Conservation (phyloP, 1,284 basidiomycete species). For the Athelia sp. region DNA sequence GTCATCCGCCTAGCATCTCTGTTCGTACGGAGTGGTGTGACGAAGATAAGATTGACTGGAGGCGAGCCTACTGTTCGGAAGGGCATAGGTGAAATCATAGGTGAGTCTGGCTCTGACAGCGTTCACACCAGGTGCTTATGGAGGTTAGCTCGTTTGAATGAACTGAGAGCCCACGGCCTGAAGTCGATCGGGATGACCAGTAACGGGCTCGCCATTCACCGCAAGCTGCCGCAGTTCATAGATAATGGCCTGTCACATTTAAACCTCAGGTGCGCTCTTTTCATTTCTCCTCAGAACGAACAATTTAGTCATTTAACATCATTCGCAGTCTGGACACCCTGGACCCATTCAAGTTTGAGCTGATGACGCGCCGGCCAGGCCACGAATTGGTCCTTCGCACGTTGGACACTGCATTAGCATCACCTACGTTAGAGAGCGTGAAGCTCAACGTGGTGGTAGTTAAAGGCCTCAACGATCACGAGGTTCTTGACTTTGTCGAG, state of each 20-base stretch:
- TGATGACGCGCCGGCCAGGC: slow-evolving; percentile 75
- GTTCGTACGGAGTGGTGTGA: slow-evolving; percentile 81
- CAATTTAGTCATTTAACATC: slow-evolving; percentile 7
- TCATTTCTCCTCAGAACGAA: slow-evolving; percentile 1
- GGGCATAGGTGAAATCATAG: slow-evolving; percentile 70
- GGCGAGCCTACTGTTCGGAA: slow-evolving; percentile 86
- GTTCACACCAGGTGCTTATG: background rate
- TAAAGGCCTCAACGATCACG: slow-evolving; percentile 74
- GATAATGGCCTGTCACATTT: slow-evolving; percentile 76
- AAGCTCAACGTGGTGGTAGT: slow-evolving; percentile 86
- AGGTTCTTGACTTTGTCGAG: slow-evolving; percentile 75
- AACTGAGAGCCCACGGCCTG: slow-evolving; percentile 56
- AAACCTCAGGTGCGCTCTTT: slow-evolving; percentile 60
- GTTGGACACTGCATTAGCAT: slow-evolving; percentile 58
- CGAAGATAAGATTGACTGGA: slow-evolving; percentile 83
- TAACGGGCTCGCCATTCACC: slow-evolving; percentile 75
- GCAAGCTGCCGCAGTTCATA: slow-evolving; percentile 65
- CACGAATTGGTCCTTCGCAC: slow-evolving; percentile 72
- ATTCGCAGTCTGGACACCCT: slow-evolving; percentile 72
- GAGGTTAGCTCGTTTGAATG: slow-evolving; percentile 48
- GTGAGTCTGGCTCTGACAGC: slow-evolving; percentile 34
- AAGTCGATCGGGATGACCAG: slow-evolving; percentile 82
- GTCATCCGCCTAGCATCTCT: slow-evolving; percentile 69
- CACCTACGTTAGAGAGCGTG: slow-evolving; percentile 47
- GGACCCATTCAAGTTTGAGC: slow-evolving; percentile 83